These are phyloP conservation scores for Dryadomyces quercus-mongolicae DNA, from an alignment of 2,329 filamentous ascomycete genomes.

Conservation along the genomic window DNA sequence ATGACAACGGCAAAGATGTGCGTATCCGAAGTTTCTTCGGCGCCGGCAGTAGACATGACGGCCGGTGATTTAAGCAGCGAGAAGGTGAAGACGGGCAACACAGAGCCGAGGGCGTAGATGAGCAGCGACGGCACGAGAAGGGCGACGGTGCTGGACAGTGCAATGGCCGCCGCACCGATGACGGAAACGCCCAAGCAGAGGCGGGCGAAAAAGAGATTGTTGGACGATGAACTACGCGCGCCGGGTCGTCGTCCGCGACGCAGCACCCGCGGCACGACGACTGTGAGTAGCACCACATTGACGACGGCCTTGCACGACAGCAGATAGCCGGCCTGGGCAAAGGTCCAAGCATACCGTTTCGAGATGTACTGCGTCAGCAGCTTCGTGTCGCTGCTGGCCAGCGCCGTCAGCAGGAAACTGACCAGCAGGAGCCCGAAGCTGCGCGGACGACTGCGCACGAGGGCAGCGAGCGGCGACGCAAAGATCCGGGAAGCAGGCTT, in stretches of 20 bases:
- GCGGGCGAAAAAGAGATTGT: constrained; percentile 23
- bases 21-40: constrained; percentile 10
- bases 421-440: constrained; percentile 30
- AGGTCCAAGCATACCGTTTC: constrained; percentile 32
- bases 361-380: constrained; percentile 38
- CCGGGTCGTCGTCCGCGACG: constrained; percentile 7
- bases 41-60: constrained; percentile 13
- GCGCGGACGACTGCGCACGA: constrained; percentile 24
- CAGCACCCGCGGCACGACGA: constrained; percentile 28
- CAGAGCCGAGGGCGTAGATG: constrained; percentile 35
- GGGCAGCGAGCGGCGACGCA: constrained; percentile 18
- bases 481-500: constrained; percentile 7
- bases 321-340: constrained; percentile 33
- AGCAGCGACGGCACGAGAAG: constrained; percentile 29
- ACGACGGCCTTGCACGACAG: constrained; percentile 34
- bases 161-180: constrained; percentile 30
- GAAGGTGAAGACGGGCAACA: constrained; percentile 35
- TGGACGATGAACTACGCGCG: constrained; percentile 11
- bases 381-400: constrained; percentile 39
- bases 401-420: constrained; percentile 33
- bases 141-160: constrained; percentile 24
- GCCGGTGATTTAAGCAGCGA: constrained; percentile 33
- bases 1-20: constrained; percentile 37
- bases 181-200: constrained; percentile 26
- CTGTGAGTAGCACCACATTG: constrained; percentile 31